These are phyloP conservation scores for Cubamyces sp. DNA, from an alignment of 768 basidiomycete species.

Conservation along the genomic window DNA sequence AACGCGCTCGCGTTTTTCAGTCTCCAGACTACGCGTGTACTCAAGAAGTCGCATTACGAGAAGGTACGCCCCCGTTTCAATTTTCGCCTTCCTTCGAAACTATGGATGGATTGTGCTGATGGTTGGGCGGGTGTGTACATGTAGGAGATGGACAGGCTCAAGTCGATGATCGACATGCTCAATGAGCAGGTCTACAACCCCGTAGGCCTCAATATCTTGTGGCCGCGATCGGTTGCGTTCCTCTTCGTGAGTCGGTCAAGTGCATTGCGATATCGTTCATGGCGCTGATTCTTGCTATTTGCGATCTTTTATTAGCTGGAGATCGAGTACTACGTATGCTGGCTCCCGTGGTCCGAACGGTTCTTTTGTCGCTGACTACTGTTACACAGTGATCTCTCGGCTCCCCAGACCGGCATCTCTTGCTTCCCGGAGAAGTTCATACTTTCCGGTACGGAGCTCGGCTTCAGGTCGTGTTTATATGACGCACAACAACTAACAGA, in stretches of 20 bases:
- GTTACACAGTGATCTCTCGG: too few relatives aligned
- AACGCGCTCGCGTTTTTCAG: constrained; percentile 80
- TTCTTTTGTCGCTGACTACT: too few relatives aligned
- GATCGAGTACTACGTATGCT: constrained; percentile 90
- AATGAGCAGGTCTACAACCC: constrained; percentile 84
- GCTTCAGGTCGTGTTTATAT: too few relatives aligned
- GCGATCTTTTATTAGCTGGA: constrained; percentile 65
- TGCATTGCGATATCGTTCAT: background rate
- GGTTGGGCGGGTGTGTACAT: background rate
- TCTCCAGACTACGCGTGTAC: constrained; percentile 76
- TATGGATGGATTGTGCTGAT: background rate
- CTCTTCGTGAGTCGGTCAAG: constrained; percentile 74
- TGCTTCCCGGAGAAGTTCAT: too few relatives aligned
- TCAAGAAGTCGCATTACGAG: constrained; percentile 78
- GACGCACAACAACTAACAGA: too few relatives aligned
- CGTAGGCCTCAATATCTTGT: constrained; percentile 83
- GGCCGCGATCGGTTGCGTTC: constrained; percentile 85
- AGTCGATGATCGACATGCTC: constrained; percentile 61
- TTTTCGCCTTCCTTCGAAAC: too few relatives aligned
- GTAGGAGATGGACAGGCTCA: constrained; percentile 80
- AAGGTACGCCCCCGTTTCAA: constrained; percentile 50
- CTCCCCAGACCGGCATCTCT: too few relatives aligned
- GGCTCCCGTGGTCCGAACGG: too few relatives aligned
- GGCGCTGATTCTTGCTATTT: background rate
- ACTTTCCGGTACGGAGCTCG: too few relatives aligned